These are phyloP conservation scores for Phyllosticta ampelicida DNA, from an alignment of 2,329 filamentous ascomycete species.

Conservation along the genomic window DNA sequence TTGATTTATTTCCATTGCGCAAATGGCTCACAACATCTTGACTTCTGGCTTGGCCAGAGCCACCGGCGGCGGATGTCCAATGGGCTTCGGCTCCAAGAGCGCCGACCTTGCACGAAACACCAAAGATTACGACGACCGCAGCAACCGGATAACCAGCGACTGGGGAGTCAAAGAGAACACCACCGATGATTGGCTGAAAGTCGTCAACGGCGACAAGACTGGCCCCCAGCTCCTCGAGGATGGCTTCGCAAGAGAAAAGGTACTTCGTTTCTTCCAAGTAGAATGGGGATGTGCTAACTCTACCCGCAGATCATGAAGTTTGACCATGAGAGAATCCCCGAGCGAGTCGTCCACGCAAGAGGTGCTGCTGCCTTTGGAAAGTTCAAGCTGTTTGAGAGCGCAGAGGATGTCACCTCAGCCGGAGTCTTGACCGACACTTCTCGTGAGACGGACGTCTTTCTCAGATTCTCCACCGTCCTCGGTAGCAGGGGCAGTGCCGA, in stretches of 20 bases:
- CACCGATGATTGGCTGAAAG: slow-evolving; percentile 68
- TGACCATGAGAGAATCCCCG: slow-evolving; percentile 62
- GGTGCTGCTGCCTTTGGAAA: slow-evolving; percentile 55
- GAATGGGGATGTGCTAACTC: neutral
- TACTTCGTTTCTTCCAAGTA: slow-evolving; percentile 23
- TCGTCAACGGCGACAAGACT: slow-evolving; percentile 49
- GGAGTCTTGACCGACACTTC: slow-evolving; percentile 57
- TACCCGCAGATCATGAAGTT: slow-evolving; percentile 58
- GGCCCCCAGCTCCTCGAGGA: slow-evolving; percentile 65
- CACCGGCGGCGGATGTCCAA: slow-evolving; percentile 17
- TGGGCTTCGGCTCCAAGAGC: slow-evolving; percentile 39
- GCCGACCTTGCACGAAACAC: slow-evolving; percentile 50
- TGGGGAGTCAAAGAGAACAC: slow-evolving; percentile 63
- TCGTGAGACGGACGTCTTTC: slow-evolving; percentile 55
- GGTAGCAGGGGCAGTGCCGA: slow-evolving; percentile 67
- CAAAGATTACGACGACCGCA: slow-evolving; percentile 43
- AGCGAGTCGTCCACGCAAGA: slow-evolving; percentile 57
- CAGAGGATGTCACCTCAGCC: slow-evolving; percentile 52
- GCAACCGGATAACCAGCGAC: slow-evolving; percentile 60
- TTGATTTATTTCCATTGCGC: neutral
- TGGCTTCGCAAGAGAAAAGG: slow-evolving; percentile 61
- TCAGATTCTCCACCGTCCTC: slow-evolving; percentile 69
- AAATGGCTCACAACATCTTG: slow-evolving; percentile 25
- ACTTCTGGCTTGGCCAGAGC: slow-evolving; percentile 21
- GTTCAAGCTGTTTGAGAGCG: slow-evolving; percentile 55